phyloP scores from a whole-genome alignment of 768 basidiomycete genomes.

The Kwoniella pini region DNA sequence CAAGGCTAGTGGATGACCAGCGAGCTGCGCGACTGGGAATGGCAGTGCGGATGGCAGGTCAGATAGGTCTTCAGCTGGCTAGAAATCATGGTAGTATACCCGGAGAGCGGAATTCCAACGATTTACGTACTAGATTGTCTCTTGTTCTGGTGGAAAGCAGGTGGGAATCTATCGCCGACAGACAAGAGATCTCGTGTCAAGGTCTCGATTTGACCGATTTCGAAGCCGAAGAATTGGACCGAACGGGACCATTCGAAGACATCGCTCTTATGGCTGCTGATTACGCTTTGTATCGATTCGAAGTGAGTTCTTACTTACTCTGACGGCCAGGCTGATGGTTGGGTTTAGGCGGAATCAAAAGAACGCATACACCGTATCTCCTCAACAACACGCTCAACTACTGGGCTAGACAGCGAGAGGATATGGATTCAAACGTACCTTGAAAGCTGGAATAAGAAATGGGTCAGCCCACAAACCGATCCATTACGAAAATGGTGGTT shows the following conservation, averaged over 20 bases:
- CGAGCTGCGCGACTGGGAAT: constrained; percentile 9
- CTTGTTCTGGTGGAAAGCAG: constrained; percentile 21
- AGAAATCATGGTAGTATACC: not conserved
- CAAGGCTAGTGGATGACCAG: constrained; percentile 18
- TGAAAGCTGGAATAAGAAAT: constrained; percentile 7
- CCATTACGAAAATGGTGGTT: constrained; percentile 17
- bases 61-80: constrained; percentile 15
- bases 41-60: constrained; percentile 10
- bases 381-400: not conserved
- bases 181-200: constrained; percentile 6
- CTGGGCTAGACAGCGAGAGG: constrained; percentile 13
- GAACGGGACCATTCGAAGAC: not conserved
- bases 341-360: constrained; percentile 11
- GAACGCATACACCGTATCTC: constrained; percentile 4
- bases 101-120: constrained; percentile 2
- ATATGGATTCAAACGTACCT: constrained; percentile 13
- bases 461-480: constrained; percentile 9
- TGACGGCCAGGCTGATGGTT: not conserved
- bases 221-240: constrained; percentile 9
- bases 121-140: constrained; percentile 1
- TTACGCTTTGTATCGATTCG: constrained; percentile 20
- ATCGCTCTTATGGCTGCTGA: constrained; percentile 15
- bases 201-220: constrained; percentile 11
- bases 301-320: not conserved
- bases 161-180: constrained; percentile 19